Evolutionary conservation across 441 rosid genomes (phyloP), one percentile per base, ranked within the genome.

Genomic region (Aquilaria agallochum): DNA sequence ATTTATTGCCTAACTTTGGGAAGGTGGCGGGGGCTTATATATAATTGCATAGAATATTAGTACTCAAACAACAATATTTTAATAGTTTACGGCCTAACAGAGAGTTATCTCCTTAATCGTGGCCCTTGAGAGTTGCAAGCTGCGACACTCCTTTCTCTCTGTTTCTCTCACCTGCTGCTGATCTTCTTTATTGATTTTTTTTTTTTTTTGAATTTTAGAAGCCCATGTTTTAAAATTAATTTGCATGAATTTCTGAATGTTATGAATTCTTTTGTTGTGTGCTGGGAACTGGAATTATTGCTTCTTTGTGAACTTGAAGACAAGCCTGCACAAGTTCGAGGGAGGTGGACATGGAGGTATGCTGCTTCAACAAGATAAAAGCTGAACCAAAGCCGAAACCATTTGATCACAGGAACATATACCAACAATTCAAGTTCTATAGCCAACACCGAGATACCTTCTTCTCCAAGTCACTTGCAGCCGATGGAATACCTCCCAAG

Each of bases 361-460:
- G 84, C 49, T 80, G 87, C 67, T 82, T 79, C 72, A 59, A 60
- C 31, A 85, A 78, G 63, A 61, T 36, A 65, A 78, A 80, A 63
- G 86, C 90, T 1, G 74, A 70, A 51, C 76, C 86, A 65, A 78
- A 80, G 61, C 90, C 90, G 1, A 75, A 70, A 51, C 78, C 86
- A 8, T 70, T 78, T 42, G 77, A 82, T 65, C 78, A 76, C 63
- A 64, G 77, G 42, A 73, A 85, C 73, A 60, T 82, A 31, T 75
- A 69, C 69, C 90, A 82, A 55, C 78, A 80, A 5, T 67, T 85
- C 46, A 76, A 73, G 72, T 70, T 85, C 50, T 72, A 68, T 40
- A 78, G 75, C 33, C 68, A 79, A 54, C 77, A 77, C 5, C 47
- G 63, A 15, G 64, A 49, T 11, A 70, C 75, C 4, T 82, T 76